phyloP scores from a whole-genome alignment of 129 eudicot genomes.

The Chrysanthemum seticuspe region DNA sequence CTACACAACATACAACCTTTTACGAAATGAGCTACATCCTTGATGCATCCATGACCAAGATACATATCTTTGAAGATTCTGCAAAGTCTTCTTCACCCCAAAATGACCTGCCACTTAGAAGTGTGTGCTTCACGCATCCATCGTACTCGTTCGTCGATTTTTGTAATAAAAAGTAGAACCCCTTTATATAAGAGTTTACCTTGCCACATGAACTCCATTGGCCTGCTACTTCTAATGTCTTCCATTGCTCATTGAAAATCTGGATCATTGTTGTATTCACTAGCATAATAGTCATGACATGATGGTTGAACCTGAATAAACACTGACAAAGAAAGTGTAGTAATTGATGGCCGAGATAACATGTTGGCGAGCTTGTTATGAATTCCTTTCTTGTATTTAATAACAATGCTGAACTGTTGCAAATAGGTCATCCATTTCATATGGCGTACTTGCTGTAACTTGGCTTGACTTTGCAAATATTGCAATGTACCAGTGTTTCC shows the following conservation, averaged over 20 bases:
- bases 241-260: not conserved
- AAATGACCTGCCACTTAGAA: not conserved
- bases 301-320: slow-evolving; percentile 20
- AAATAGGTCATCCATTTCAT: slow-evolving; percentile 27
- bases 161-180: not conserved
- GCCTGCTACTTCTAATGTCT: not conserved
- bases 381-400: not conserved
- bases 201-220: not conserved
- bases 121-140: slow-evolving; percentile 28
- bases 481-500: not conserved
- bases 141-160: not conserved
- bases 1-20: not conserved
- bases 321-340: not conserved
- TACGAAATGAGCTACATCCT: slow-evolving; percentile 17
- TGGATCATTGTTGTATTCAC: not conserved
- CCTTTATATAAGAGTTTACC: slow-evolving; percentile 18
- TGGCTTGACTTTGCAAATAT: not conserved
- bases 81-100: slow-evolving; percentile 6
- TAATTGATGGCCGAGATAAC: slow-evolving; percentile 10
- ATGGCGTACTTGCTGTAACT: slow-evolving; percentile 14
- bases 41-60: slow-evolving; percentile 23
- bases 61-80: slow-evolving; percentile 21
- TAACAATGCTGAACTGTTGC: no score
- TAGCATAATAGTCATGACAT: not conserved
- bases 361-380: slow-evolving; percentile 23